A percentile compares a stretch with the other conserved stretches of the same genome.
phyloP scores from a whole-genome alignment of 2,329 filamentous ascomycete genomes.

The Xylaria arbuscula region DNA sequence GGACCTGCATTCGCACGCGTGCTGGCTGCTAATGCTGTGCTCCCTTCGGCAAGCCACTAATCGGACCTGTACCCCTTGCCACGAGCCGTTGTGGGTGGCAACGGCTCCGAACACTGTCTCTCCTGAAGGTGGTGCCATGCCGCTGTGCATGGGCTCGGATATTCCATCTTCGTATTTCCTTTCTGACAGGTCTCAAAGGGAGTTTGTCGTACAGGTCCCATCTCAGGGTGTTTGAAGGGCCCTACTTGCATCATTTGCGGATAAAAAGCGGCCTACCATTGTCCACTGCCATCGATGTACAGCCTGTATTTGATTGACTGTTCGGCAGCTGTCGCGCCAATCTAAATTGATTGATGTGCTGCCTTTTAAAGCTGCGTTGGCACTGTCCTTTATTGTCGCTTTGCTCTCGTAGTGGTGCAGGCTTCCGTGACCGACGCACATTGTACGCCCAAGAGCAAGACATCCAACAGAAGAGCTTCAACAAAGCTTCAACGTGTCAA shows the following conservation, averaged over 20 bases:
- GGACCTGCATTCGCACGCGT: slow-evolving; percentile 1
- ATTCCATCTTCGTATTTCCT: neutral
- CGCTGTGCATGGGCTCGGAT: neutral
- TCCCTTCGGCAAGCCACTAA: slow-evolving; percentile 11
- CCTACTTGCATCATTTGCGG: slow-evolving; percentile 12
- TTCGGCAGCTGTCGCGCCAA: slow-evolving; percentile 7
- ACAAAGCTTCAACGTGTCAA: neutral
- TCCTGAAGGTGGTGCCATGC: slow-evolving; percentile 7
- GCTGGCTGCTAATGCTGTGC: slow-evolving; percentile 14
- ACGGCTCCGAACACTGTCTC: slow-evolving; percentile 3
- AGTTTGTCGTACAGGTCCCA: neutral
- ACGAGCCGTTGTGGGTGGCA: slow-evolving; percentile 7
- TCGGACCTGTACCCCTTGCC: slow-evolving; percentile 8
- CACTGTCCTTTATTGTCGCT: slow-evolving; percentile 10
- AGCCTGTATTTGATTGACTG: slow-evolving; percentile 21
- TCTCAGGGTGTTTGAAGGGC: neutral
- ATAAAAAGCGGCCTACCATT: slow-evolving; percentile 7
- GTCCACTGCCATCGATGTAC: neutral
- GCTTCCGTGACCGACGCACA: slow-evolving; percentile 11
- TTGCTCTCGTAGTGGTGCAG: slow-evolving; percentile 17
- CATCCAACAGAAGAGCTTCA: neutral
- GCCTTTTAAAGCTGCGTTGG: neutral
- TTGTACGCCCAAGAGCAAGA: neutral
- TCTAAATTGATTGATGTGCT: slow-evolving; percentile 14
- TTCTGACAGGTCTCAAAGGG: neutral